These are phyloP conservation scores for Monotropa hypopitys DNA, from an alignment of 179 eudicot species.

Conservation along the genomic window DNA sequence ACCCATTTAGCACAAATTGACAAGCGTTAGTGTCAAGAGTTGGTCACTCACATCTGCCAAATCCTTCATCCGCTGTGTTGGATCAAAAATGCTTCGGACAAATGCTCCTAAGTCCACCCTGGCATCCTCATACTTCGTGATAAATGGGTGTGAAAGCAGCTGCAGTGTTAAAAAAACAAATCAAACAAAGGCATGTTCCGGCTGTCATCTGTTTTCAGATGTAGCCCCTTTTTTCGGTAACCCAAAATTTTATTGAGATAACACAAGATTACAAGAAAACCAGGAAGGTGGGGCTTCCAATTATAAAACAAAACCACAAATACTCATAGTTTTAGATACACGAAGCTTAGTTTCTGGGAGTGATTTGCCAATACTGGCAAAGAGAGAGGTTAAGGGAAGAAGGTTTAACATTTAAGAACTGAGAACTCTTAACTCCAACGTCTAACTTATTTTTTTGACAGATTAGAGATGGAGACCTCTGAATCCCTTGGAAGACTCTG, in stretches of 20 bases:
- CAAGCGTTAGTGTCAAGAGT: background rate
- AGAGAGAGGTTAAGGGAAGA: no score
- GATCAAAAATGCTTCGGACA: conserved; percentile 68
- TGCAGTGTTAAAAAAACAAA: conserved; percentile 20
- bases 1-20: background rate
- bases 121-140: conserved; percentile 51
- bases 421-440: no score
- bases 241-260: no score
- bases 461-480: no score
- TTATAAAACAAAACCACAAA: no score
- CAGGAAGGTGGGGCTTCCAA: background rate
- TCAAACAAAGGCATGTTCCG: background rate
- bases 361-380: no score
- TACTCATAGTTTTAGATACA: no score
- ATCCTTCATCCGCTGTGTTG: conserved; percentile 79
- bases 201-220: background rate
- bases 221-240: background rate
- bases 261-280: no score
- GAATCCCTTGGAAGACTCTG: no score
- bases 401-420: no score
- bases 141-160: conserved; percentile 88
- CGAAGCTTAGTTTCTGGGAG: no score
- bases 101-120: conserved; percentile 62
- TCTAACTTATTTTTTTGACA: no score
- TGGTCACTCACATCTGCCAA: conserved; percentile 70